phyloP scores from a whole-genome alignment of 2,329 filamentous ascomycete species.

The Venturia pyrina region DNA sequence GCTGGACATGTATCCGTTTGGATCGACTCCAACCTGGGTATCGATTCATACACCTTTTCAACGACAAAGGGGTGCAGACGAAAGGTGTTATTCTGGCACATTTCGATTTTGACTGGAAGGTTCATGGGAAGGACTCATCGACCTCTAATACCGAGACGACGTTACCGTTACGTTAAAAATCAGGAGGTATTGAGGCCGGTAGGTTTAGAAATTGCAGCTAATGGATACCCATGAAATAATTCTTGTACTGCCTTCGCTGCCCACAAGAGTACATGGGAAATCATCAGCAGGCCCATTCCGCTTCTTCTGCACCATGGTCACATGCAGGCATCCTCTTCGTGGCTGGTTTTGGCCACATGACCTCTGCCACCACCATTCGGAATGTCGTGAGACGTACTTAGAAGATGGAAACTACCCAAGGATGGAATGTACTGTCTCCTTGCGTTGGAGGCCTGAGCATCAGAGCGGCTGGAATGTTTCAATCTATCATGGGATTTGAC shows the following conservation, averaged over 20 bases:
- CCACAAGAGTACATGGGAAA: neutral
- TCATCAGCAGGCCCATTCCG: neutral
- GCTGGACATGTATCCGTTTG: conserved; percentile 81
- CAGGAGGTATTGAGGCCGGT: neutral
- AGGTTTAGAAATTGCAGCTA: neutral
- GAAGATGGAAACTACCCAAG: neutral
- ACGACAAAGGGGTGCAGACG: conserved; percentile 55
- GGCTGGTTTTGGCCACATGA: neutral
- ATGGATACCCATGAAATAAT: conserved; percentile 1
- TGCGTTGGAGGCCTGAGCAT: neutral
- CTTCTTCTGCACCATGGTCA: neutral
- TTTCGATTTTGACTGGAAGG: conserved; percentile 36
- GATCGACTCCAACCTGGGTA: conserved; percentile 70
- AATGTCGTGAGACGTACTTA: neutral
- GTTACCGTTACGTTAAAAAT: conserved; percentile 5
- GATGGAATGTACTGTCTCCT: neutral
- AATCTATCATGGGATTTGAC: neutral
- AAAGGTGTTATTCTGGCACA: conserved; percentile 64
- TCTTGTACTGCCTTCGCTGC: neutral
- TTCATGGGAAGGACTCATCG: neutral
- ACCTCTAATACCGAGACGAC: neutral
- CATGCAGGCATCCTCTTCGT: neutral
- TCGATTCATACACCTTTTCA: conserved; percentile 65
- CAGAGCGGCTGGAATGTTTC: neutral
- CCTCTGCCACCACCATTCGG: neutral